A percentile compares a stretch with the other conserved stretches of the same genome.
Conservation (phyloP, 306 rosid genomes). For the Cyclanthera cordifolia region DNA sequence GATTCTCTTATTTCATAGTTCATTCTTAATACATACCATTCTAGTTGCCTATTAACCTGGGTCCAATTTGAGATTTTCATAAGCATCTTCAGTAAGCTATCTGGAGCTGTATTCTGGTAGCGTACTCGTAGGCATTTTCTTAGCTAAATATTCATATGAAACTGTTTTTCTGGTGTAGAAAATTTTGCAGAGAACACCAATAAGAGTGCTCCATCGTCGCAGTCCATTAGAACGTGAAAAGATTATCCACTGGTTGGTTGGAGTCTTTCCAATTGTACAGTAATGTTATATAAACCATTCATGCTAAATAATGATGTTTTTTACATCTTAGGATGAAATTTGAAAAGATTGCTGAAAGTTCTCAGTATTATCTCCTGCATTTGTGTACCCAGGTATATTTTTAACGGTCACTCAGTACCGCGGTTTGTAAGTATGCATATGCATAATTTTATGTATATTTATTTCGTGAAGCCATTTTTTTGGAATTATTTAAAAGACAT, state of each 20-base stretch:
- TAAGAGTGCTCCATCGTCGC: slow-evolving; percentile 92
- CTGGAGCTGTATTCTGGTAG: background rate
- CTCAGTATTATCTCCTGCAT: slow-evolving; percentile 82
- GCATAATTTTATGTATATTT: background rate
- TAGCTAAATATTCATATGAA: background rate
- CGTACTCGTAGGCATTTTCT: background rate
- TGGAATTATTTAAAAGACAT: background rate
- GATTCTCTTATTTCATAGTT: background rate
- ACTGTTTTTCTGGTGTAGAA: slow-evolving; percentile 25
- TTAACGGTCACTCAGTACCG: background rate
- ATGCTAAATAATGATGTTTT: slow-evolving; percentile 3
- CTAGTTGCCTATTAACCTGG: background rate
- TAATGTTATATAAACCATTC: background rate
- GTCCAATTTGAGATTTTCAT: slow-evolving; percentile 6
- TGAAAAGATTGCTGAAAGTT: slow-evolving; percentile 59
- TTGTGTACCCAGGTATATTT: slow-evolving; percentile 73
- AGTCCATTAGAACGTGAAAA: slow-evolving; percentile 89
- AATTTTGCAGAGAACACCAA: slow-evolving; percentile 76
- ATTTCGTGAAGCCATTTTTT: background rate
- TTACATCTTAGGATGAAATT: slow-evolving; percentile 56
- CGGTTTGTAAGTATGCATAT: background rate
- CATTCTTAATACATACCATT: background rate
- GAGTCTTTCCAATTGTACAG: slow-evolving; percentile 13
- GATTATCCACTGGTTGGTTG: slow-evolving; percentile 79
- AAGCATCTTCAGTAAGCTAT: background rate